Percentiles rank a stretch among this genome's conserved stretches.
Evolutionary conservation across 225 moss, liverwort and hornwort species (phyloP).

Genomic region (Ulota crispa): DNA sequence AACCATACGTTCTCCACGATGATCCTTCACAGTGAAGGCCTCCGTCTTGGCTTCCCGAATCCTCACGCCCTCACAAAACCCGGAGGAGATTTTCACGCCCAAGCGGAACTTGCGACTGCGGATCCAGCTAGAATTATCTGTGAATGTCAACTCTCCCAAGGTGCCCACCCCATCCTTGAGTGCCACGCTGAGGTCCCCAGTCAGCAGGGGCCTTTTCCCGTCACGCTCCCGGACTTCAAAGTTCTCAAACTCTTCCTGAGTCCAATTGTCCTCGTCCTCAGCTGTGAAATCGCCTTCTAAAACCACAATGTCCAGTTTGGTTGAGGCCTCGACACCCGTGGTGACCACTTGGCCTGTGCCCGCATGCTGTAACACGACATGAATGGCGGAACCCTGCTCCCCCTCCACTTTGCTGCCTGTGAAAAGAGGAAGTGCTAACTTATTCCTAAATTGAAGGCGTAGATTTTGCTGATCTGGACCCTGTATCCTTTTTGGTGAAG

Average conservation of each 20-base stretch:
- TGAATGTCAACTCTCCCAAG: constrained; percentile 48
- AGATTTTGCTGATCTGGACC: constrained; percentile 43
- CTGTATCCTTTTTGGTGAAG: constrained; percentile 48
- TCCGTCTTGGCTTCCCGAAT: constrained; percentile 57
- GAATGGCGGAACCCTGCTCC: constrained; percentile 44
- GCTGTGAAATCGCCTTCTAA: constrained; percentile 55
- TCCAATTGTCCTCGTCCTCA: constrained; percentile 54
- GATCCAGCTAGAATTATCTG: constrained; percentile 58
- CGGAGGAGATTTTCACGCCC: constrained; percentile 45
- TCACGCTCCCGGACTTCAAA: constrained; percentile 47
- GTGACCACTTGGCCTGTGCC: constrained; percentile 43
- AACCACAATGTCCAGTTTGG: constrained; percentile 54
- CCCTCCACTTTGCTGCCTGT: constrained; percentile 58
- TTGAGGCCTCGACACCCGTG: constrained; percentile 38
- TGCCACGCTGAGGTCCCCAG: constrained; percentile 40
- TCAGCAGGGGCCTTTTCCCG: constrained; percentile 47
- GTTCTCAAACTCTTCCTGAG: constrained; percentile 47
- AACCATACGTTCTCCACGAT: constrained; percentile 50
- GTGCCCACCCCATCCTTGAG: constrained; percentile 52
- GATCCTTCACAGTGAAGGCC: constrained; percentile 58
- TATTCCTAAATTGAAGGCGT: constrained; percentile 52
- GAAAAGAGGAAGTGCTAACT: constrained; percentile 50
- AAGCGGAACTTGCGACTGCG: constrained; percentile 55
- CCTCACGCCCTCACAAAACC: constrained; percentile 44
- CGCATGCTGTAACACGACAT: constrained; percentile 45